Conservation (phyloP, 257 asterid species). For the Nicotiana tomentosiformis region DNA sequence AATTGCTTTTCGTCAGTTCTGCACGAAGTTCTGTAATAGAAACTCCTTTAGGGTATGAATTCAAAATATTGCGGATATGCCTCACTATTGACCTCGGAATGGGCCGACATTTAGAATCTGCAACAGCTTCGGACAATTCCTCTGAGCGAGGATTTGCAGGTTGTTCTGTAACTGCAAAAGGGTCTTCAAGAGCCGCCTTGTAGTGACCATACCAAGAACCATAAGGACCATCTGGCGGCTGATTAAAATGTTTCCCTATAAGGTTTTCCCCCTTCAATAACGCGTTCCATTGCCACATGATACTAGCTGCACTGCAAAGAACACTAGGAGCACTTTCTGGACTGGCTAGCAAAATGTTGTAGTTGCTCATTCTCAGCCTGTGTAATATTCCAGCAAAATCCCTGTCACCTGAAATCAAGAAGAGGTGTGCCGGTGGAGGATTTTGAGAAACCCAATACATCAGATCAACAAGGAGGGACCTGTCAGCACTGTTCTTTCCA, state of each 20-base stretch:
- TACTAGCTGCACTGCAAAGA: conserved; percentile 85
- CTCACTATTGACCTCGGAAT: conserved; percentile 58
- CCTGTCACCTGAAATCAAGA: conserved; percentile 78
- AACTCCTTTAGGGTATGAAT: conserved; percentile 61
- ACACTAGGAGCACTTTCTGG: conserved; percentile 54
- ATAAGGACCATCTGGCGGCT: conserved; percentile 91
- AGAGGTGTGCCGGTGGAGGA: conserved; percentile 96
- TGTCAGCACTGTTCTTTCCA: conserved; percentile 90
- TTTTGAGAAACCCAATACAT: conserved; percentile 91
- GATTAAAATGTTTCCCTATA: conserved; percentile 73
- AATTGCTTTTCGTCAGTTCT: conserved; percentile 39
- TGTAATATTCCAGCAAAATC: conserved; percentile 82
- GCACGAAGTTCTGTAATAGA: conserved; percentile 46
- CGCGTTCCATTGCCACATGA: conserved; percentile 92
- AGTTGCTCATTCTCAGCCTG: conserved; percentile 80
- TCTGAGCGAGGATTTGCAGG: conserved; percentile 25
- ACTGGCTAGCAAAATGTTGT: conserved; percentile 79
- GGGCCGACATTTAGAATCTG: conserved; percentile 42
- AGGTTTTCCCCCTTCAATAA: conserved; percentile 73
- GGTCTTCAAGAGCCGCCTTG: conserved; percentile 67
- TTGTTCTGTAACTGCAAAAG: conserved; percentile 50
- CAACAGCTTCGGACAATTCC: conserved; percentile 28
- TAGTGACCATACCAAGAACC: conserved; percentile 87
- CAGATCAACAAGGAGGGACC: conserved; percentile 87
- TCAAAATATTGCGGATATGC: conserved; percentile 39